These are phyloP conservation scores for Monoraphidium neglectum DNA, from an alignment of 139 green algal genomes.

Conservation along the genomic window DNA sequence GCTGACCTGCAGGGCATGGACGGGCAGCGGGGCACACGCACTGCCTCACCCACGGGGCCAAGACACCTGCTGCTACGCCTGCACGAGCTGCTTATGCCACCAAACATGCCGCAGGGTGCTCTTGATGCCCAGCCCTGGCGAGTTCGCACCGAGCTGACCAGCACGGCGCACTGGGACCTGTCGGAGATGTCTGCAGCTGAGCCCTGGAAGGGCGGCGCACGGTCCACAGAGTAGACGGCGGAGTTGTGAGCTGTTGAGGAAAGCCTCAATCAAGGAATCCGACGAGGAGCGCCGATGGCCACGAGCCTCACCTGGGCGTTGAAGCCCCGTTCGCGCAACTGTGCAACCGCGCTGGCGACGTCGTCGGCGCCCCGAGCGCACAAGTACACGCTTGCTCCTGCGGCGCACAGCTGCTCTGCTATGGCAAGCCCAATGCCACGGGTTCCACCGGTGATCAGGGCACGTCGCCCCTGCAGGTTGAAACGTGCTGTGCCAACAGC, in stretches of 20 bases:
- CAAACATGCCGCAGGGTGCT: too few relatives aligned
- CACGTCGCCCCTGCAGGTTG: neutral
- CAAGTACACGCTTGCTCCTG: conserved; percentile 45
- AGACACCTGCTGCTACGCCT: too few relatives aligned
- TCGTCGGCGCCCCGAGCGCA: conserved; percentile 53
- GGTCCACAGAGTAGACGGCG: neutral
- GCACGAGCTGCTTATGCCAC: neutral
- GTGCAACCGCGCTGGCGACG: conserved; percentile 12
- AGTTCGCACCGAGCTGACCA: conserved; percentile 17
- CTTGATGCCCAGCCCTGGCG: neutral
- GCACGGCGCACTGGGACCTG: conserved; percentile 4
- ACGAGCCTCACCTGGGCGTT: conserved; percentile 7
- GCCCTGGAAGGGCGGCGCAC: conserved; percentile 20
- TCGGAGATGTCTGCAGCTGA: conserved; percentile 32
- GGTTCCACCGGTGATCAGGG: conserved; percentile 33
- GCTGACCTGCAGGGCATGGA: conserved; percentile 20
- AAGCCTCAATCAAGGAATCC: neutral
- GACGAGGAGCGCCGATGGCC: neutral
- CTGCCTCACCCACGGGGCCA: too few relatives aligned
- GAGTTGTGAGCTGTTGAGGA: neutral
- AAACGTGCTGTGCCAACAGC: too few relatives aligned
- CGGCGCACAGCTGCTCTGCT: conserved; percentile 16
- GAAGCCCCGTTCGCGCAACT: conserved; percentile 1
- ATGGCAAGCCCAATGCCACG: conserved; percentile 38
- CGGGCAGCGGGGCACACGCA: neutral